Evolutionary conservation across 768 basidiomycete species (phyloP).

Genomic region (Lyophyllum shimeji): DNA sequence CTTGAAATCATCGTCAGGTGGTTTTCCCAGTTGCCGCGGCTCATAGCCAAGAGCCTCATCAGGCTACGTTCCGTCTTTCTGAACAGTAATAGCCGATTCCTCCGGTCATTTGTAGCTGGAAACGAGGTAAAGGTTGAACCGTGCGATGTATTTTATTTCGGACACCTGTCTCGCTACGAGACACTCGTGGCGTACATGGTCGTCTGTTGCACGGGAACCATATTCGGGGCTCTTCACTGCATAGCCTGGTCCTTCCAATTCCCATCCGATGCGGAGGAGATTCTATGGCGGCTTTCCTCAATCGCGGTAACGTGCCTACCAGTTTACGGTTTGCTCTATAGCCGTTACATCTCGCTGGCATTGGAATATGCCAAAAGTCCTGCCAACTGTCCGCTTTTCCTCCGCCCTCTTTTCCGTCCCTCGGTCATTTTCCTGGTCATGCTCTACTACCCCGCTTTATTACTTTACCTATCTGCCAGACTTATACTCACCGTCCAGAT

Average conservation of each 20-base stretch:
- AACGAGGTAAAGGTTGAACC: background rate
- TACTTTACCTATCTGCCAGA: background rate
- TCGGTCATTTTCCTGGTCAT: background rate
- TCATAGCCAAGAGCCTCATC: too few species aligned
- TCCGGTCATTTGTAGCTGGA: background rate
- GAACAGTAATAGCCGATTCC: background rate
- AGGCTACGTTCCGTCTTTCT: background rate
- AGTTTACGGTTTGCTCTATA: background rate
- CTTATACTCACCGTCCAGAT: background rate
- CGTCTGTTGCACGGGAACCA: background rate
- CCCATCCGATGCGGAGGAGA: slow-evolving; percentile 17
- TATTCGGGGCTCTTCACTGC: slow-evolving; percentile 27
- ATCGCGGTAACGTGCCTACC: slow-evolving; percentile 14
- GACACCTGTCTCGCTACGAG: background rate
- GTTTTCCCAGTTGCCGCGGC: too few species aligned
- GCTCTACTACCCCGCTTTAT: background rate
- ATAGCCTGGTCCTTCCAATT: slow-evolving; percentile 28
- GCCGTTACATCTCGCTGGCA: background rate
- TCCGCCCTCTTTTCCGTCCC: background rate
- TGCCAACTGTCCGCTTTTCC: background rate
- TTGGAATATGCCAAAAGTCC: background rate
- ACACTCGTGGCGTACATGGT: background rate
- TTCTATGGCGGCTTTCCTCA: slow-evolving; percentile 13
- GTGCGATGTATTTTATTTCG: background rate
- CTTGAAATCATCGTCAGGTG: too few species aligned